These are phyloP conservation scores for Trichodelitschia bisporula DNA, from an alignment of 495 filamentous ascomycete genomes.

Conservation along the genomic window DNA sequence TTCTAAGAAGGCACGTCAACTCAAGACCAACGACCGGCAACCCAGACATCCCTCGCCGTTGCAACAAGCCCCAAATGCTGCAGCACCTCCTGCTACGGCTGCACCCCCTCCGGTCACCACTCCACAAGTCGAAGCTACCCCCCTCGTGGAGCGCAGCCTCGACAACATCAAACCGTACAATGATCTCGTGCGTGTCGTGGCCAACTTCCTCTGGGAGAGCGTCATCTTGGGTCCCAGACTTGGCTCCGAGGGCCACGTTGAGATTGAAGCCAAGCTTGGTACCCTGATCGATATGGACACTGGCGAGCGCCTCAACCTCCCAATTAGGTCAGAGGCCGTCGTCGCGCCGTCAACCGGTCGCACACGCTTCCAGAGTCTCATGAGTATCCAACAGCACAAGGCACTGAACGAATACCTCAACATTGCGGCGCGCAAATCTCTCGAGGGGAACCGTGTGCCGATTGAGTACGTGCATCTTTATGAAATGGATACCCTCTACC, in stretches of 20 bases:
- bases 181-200: constrained; percentile 37
- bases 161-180: constrained; percentile 37
- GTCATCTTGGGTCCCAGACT: constrained; percentile 35
- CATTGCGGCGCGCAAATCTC: constrained; percentile 8
- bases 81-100: too few species aligned
- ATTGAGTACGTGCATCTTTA: constrained; percentile 59
- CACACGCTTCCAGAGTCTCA: neutral
- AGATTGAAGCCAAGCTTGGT: constrained; percentile 83
- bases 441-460: constrained; percentile 25
- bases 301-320: constrained; percentile 37
- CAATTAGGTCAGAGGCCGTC: constrained; percentile 39
- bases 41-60: too few species aligned
- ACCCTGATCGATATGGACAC: constrained; percentile 46
- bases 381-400: constrained; percentile 37
- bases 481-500: constrained; percentile 61
- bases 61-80: too few species aligned
- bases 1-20: too few species aligned
- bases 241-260: constrained; percentile 29
- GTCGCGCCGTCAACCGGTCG: constrained; percentile 12
- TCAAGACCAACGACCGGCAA: too few species aligned
- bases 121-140: too few species aligned
- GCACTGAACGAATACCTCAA: constrained; percentile 64
- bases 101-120: too few species aligned
- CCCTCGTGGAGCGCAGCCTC: constrained; percentile 54
- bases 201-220: constrained; percentile 47